phyloP scores from a whole-genome alignment of 768 basidiomycete genomes.

The Cubamyces sp. region DNA sequence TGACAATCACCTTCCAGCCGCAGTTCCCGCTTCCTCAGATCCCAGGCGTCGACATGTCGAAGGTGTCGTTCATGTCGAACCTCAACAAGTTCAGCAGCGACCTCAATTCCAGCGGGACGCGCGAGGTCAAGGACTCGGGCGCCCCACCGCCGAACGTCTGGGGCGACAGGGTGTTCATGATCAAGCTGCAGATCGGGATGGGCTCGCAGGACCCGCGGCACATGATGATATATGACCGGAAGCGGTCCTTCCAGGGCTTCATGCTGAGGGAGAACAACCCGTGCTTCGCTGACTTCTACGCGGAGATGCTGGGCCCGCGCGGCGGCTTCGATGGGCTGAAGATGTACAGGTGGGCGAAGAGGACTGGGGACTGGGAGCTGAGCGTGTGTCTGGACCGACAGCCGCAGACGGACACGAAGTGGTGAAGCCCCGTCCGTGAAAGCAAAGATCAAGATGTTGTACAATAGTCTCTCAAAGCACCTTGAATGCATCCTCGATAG shows the following conservation, averaged over 20 bases:
- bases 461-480: too few relatives aligned
- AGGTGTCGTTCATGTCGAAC: too few relatives aligned
- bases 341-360: slow-evolving; percentile 36
- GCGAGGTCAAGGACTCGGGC: too few relatives aligned
- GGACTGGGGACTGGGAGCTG: slow-evolving; percentile 29
- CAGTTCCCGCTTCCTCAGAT: too few relatives aligned
- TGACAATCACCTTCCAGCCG: slow-evolving; percentile 31
- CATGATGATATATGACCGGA: slow-evolving; percentile 44
- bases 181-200: slow-evolving; percentile 40
- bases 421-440: too few relatives aligned
- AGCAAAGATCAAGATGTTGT: too few relatives aligned
- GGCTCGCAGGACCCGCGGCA: neutral
- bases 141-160: slow-evolving; percentile 38
- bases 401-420: slow-evolving; percentile 21
- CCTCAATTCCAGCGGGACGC: too few relatives aligned
- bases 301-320: slow-evolving; percentile 23
- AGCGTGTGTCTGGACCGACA: slow-evolving; percentile 30
- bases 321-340: slow-evolving; percentile 25
- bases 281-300: slow-evolving; percentile 22
- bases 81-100: too few relatives aligned
- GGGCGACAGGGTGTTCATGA: slow-evolving; percentile 40
- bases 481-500: too few relatives aligned
- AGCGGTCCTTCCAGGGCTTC: slow-evolving; percentile 41
- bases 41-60: too few relatives aligned
- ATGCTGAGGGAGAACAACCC: slow-evolving; percentile 33